These are phyloP conservation scores for Geotrichum ghanense DNA, from an alignment of 805 yeast species.

Conservation along the genomic window DNA sequence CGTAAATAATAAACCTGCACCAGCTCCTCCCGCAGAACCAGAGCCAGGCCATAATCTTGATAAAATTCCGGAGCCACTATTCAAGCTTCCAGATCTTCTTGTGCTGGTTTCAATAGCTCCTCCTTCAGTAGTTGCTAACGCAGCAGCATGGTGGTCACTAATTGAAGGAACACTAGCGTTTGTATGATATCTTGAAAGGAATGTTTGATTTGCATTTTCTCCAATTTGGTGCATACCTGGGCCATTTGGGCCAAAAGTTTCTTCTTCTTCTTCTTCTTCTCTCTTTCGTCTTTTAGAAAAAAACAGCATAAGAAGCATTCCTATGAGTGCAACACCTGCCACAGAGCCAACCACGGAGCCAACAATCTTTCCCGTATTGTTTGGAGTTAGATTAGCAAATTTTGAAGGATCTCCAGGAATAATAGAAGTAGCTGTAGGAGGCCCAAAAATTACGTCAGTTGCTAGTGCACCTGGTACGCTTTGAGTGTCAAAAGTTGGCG, in stretches of 20 bases:
- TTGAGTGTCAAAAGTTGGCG: slow-evolving; percentile 1
- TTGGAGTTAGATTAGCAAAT: slow-evolving; percentile 1
- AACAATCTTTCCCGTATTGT: slow-evolving; percentile 16
- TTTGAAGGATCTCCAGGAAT: slow-evolving; percentile 6
- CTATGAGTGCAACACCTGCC: slow-evolving; percentile 18
- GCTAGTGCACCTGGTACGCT: not conserved
- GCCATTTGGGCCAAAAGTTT: not conserved
- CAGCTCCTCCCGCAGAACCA: not conserved
- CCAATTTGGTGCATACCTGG: not conserved
- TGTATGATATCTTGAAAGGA: not conserved
- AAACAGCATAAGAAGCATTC: slow-evolving; percentile 9
- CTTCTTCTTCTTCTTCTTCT: slow-evolving; percentile 5
- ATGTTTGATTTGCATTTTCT: not conserved
- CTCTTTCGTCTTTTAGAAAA: slow-evolving; percentile 7
- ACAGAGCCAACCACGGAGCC: slow-evolving; percentile 20
- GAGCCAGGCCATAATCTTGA: not conserved
- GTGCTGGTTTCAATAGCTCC: not conserved
- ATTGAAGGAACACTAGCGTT: not conserved
- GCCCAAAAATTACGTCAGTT: not conserved
- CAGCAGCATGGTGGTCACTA: slow-evolving; percentile 1
- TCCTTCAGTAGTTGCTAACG: not conserved
- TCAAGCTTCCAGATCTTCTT: not conserved
- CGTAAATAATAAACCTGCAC: not conserved
- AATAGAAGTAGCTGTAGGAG: not conserved
- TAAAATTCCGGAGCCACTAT: not conserved